phyloP scores from a whole-genome alignment of 2,329 filamentous ascomycete genomes.

The Pseudogymnoascus sp. region DNA sequence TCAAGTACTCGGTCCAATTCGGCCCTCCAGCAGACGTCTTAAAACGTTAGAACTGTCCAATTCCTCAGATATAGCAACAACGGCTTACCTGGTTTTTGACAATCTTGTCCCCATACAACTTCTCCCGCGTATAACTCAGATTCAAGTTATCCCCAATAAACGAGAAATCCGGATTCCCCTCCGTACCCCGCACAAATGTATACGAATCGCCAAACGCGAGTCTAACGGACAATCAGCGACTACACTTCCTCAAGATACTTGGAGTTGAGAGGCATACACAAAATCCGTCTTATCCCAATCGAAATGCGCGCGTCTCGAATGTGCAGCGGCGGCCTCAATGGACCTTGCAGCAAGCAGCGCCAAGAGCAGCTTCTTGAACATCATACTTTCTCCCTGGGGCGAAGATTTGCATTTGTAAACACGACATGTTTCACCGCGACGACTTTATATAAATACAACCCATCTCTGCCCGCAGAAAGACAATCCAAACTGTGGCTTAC shows the following conservation, averaged over 20 bases:
- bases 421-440: not conserved
- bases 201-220: conserved; percentile 44
- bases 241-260: not conserved
- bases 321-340: not conserved
- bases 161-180: conserved; percentile 42
- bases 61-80: not conserved
- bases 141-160: conserved; percentile 47
- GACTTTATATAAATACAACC: not conserved
- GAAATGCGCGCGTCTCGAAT: conserved; percentile 9
- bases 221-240: conserved; percentile 17
- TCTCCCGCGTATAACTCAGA: conserved; percentile 35
- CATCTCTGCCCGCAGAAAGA: not conserved
- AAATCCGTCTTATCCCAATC: conserved; percentile 15
- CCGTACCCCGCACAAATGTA: conserved; percentile 44
- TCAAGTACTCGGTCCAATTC: conserved; percentile 47
- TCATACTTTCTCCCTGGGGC: not conserved
- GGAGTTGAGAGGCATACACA: conserved; percentile 9
- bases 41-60: conserved; percentile 20
- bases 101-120: conserved; percentile 40
- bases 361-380: conserved; percentile 1
- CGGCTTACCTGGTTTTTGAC: conserved; percentile 38
- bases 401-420: not conserved
- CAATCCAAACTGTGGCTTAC: not conserved
- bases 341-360: not conserved
- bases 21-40: conserved; percentile 44